A percentile compares a stretch with the other conserved stretches of the same genome.
These are phyloP conservation scores for Coemansia sp. DNA, from an alignment of 192 early-diverging fungal species.

Conservation along the genomic window DNA sequence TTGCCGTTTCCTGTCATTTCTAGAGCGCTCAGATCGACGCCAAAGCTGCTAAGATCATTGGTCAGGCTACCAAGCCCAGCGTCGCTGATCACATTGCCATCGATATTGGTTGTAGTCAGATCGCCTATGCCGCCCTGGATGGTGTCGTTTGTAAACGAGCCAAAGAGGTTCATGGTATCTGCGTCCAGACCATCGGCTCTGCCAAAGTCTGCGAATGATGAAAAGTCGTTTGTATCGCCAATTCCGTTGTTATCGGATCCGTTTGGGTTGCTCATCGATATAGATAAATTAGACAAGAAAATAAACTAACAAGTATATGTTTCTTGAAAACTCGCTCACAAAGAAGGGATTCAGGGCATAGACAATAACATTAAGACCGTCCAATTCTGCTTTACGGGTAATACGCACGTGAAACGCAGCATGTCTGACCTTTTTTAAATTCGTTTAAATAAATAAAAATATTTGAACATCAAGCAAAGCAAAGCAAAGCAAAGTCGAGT, in stretches of 20 bases:
- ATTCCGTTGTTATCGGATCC: neutral
- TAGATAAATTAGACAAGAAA: neutral
- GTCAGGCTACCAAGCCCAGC: constrained; percentile 16
- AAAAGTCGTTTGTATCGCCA: constrained; percentile 18
- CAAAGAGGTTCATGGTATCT: constrained; percentile 36
- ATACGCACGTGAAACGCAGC: neutral
- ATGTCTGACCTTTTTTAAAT: neutral
- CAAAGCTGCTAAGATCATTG: constrained; percentile 33
- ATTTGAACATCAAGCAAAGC: neutral
- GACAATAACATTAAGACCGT: no score
- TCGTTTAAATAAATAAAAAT: no score
- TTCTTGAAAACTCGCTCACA: no score
- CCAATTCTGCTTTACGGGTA: neutral
- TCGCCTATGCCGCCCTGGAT: neutral
- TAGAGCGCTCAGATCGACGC: constrained; percentile 31
- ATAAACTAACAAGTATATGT: no score
- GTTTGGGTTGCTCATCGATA: neutral
- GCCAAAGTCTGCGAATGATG: constrained; percentile 36
- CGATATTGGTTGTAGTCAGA: neutral
- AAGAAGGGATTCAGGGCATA: no score
- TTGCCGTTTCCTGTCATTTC: constrained; percentile 12
- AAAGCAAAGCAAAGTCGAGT: no score
- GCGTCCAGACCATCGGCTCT: constrained; percentile 22
- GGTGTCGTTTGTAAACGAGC: constrained; percentile 43
- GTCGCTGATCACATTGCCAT: neutral